phyloP scores from a whole-genome alignment of 106 monocot genomes.

The Dioscorea alata region DNA sequence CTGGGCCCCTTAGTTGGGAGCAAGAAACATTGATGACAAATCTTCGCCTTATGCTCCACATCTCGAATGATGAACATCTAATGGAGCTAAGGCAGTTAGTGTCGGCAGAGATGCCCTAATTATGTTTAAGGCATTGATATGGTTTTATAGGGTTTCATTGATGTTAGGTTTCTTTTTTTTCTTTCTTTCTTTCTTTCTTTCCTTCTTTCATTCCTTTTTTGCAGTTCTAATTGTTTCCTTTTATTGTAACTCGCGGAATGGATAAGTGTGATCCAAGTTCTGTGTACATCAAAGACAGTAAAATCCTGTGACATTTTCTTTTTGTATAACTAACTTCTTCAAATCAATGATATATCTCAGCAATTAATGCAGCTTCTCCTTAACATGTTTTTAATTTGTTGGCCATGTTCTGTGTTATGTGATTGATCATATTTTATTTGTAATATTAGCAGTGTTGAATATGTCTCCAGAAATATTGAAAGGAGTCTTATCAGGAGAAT shows the following conservation, averaged over 20 bases:
- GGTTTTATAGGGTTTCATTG: neutral
- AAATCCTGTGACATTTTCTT: conserved; percentile 2
- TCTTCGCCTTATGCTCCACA: conserved; percentile 59
- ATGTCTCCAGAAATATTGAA: too few species aligned
- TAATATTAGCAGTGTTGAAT: too few species aligned
- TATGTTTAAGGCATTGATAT: neutral
- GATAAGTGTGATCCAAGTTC: too few species aligned
- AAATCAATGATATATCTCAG: neutral
- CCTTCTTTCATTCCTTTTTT: neutral
- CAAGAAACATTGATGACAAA: conserved; percentile 72
- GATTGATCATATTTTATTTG: neutral
- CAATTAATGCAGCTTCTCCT: neutral
- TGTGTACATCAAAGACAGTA: neutral
- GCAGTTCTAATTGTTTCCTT: neutral
- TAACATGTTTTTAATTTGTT: neutral
- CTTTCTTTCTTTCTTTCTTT: neutral
- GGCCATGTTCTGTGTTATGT: neutral
- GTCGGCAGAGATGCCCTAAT: conserved; percentile 21
- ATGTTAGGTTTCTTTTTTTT: neutral
- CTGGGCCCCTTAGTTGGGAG: conserved; percentile 83
- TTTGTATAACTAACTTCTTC: conserved; percentile 1
- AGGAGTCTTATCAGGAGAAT: neutral
- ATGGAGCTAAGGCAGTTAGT: conserved; percentile 47
- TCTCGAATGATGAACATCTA: conserved; percentile 72
- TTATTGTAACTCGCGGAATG: conserved; percentile 6